Percentiles rank a stretch among this genome's conserved stretches.
phyloP scores from a whole-genome alignment of 768 basidiomycete species.

The Trametes punicea region DNA sequence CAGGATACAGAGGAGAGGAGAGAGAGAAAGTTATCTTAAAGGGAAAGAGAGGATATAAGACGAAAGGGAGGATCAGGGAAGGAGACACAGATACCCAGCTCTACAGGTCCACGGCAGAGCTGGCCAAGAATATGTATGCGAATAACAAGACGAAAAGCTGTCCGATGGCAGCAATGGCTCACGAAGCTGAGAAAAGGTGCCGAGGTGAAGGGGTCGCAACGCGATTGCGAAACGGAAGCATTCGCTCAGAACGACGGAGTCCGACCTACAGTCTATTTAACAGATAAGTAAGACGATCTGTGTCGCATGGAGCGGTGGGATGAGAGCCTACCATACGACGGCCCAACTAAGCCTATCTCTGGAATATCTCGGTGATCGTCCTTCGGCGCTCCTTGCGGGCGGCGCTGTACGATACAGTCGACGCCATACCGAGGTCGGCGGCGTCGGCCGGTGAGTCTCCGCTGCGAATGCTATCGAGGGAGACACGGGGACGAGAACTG shows the following conservation, averaged over 20 bases:
- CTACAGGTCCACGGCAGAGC: constrained; percentile 4
- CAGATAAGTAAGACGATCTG: background rate
- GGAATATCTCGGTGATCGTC: constrained; percentile 52
- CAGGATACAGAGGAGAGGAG: constrained; percentile 20
- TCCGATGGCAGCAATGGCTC: constrained; percentile 5
- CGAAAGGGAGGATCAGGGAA: background rate
- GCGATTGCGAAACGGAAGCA: background rate
- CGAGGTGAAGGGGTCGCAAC: constrained; percentile 3
- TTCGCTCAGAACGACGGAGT: constrained; percentile 1
- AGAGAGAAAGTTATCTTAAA: constrained; percentile 14
- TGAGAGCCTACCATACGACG: background rate
- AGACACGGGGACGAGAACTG: constrained; percentile 42
- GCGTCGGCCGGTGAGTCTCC: constrained; percentile 31
- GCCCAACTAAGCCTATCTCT: constrained; percentile 16
- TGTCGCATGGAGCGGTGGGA: background rate
- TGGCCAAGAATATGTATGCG: constrained; percentile 17
- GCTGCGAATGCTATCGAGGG: constrained; percentile 38
- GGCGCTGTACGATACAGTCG: constrained; percentile 34
- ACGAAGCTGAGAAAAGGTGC: background rate
- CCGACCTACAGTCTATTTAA: constrained; percentile 21
- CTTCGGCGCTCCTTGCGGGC: constrained; percentile 42
- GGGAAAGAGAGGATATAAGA: constrained; percentile 1
- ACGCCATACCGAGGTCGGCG: constrained; percentile 25
- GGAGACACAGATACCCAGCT: background rate
- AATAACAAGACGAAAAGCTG: constrained; percentile 10